Conservation (phyloP, 768 basidiomycete genomes). For the Leccinum variicolor region DNA sequence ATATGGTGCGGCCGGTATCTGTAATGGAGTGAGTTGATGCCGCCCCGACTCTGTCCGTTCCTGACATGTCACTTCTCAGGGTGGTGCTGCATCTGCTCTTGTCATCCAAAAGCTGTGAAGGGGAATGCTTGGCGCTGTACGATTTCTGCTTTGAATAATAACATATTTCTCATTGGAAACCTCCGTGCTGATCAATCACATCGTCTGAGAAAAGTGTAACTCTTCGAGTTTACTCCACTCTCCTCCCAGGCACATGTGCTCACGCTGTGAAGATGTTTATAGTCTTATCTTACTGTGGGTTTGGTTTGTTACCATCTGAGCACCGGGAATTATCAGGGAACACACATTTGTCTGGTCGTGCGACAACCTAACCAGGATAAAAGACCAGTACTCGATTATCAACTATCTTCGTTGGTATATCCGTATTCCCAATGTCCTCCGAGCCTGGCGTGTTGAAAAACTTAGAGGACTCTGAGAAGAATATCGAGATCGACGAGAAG, state of each 20-base stretch:
- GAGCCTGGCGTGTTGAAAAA: conserved; percentile 8
- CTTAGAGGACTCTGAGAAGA: conserved; percentile 15
- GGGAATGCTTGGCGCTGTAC: conserved; percentile 14
- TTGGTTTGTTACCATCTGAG: background rate
- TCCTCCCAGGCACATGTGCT: background rate
- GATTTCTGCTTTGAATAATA: conserved; percentile 17
- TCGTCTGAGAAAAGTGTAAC: conserved; percentile 8
- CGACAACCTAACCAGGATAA: conserved; percentile 9
- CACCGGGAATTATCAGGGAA: conserved; percentile 9
- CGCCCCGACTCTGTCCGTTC: conserved; percentile 3
- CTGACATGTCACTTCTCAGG: conserved; percentile 44
- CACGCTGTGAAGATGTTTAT: conserved; percentile 10
- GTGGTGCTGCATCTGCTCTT: conserved; percentile 89
- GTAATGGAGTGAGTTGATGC: conserved; percentile 82
- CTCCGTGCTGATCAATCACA: background rate
- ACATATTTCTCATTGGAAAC: conserved; percentile 7
- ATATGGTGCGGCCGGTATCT: conserved; percentile 94
- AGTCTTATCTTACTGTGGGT: conserved; percentile 15
- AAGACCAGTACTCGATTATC: background rate
- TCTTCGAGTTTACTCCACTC: background rate
- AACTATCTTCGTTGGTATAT: background rate
- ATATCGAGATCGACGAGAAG: conserved; percentile 33
- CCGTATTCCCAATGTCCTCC: conserved; percentile 17
- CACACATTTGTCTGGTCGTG: background rate
- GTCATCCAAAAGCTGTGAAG: conserved; percentile 81